Percentiles rank a stretch among this genome's conserved stretches.
These are phyloP conservation scores for Hygrophorus pudorinus DNA, from an alignment of 768 basidiomycete genomes.

Conservation along the genomic window DNA sequence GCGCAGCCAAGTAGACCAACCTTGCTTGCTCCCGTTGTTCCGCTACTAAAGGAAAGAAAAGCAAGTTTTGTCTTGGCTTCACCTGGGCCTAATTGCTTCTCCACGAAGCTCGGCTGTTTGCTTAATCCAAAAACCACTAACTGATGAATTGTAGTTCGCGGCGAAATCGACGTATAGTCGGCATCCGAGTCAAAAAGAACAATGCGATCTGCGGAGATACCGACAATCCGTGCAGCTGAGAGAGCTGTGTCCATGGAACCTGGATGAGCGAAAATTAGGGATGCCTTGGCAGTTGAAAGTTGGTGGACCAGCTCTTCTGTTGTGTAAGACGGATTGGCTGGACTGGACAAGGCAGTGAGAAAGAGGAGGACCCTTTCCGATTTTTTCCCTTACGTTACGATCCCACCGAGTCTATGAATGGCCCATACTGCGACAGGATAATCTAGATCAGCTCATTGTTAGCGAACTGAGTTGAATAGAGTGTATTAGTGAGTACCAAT, in stretches of 20 bases:
- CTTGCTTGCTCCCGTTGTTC: slow-evolving; percentile 68
- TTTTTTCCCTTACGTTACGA: slow-evolving; percentile 11
- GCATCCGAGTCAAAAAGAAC: slow-evolving; percentile 28
- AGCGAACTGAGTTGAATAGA: neutral
- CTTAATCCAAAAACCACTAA: slow-evolving; percentile 40
- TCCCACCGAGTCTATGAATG: slow-evolving; percentile 16
- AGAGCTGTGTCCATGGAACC: slow-evolving; percentile 32
- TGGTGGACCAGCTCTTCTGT: slow-evolving; percentile 10
- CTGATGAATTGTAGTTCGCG: slow-evolving; percentile 21
- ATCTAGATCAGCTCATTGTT: slow-evolving; percentile 23
- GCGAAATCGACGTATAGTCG: neutral
- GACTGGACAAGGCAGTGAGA: neutral
- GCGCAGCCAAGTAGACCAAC: slow-evolving; percentile 41
- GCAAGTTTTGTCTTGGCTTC: slow-evolving; percentile 66
- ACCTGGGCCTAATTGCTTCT: slow-evolving; percentile 40
- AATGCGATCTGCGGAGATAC: slow-evolving; percentile 32
- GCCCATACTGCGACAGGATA: slow-evolving; percentile 44
- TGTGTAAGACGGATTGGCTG: slow-evolving; percentile 10
- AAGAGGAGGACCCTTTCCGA: slow-evolving; percentile 21
- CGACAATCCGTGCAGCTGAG: slow-evolving; percentile 27
- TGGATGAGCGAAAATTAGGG: slow-evolving; percentile 45
- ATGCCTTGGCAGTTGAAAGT: slow-evolving; percentile 21
- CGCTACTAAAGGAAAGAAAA: slow-evolving; percentile 62
- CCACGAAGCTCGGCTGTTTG: slow-evolving; percentile 29
- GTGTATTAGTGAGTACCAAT: slow-evolving; percentile 30